phyloP scores from a whole-genome alignment of 495 filamentous ascomycete species.

The Lasiosphaeriaceae sp. region DNA sequence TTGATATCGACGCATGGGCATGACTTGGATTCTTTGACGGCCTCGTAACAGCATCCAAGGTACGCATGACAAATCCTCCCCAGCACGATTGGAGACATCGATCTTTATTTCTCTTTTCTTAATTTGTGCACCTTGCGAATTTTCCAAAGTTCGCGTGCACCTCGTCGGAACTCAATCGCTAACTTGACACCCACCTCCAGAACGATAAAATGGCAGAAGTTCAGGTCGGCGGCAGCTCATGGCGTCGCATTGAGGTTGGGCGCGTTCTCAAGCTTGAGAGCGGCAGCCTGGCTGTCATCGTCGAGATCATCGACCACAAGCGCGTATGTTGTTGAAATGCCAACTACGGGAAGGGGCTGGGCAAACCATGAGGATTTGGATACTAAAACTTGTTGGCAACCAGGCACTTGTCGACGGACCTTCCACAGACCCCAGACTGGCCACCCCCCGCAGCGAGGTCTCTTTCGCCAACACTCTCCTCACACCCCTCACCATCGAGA shows the following conservation, averaged over 20 bases:
- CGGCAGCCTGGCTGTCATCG: constrained; percentile 86
- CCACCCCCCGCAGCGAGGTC: constrained; percentile 78
- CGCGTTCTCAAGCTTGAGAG: constrained; percentile 75
- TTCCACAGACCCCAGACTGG: constrained; percentile 65
- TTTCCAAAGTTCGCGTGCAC: constrained; percentile 7
- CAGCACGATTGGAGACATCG: constrained; percentile 6
- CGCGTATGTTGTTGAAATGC: constrained; percentile 65
- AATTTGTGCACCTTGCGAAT: constrained; percentile 15
- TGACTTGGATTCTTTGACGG: constrained; percentile 36
- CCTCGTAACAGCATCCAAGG: constrained; percentile 32
- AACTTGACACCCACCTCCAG: constrained; percentile 18
- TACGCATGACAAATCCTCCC: constrained; percentile 23
- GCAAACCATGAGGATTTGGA: constrained; percentile 8
- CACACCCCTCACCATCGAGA: constrained; percentile 82
- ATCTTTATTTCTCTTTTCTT: constrained; percentile 6
- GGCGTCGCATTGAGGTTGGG: constrained; percentile 95
- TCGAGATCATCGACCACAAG: constrained; percentile 99
- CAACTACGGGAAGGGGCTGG: constrained; percentile 1
- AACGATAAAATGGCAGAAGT: constrained; percentile 34
- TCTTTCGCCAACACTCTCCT: constrained; percentile 78
- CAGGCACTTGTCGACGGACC: constrained; percentile 96
- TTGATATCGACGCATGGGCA: constrained; percentile 32
- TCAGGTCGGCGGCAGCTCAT: constrained; percentile 40
- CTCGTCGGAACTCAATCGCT: constrained; percentile 15
- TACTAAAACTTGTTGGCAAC: constrained; percentile 28